phyloP scores from a whole-genome alignment of 2,329 filamentous ascomycete species.

The Ophiosphaerella herpotricha region DNA sequence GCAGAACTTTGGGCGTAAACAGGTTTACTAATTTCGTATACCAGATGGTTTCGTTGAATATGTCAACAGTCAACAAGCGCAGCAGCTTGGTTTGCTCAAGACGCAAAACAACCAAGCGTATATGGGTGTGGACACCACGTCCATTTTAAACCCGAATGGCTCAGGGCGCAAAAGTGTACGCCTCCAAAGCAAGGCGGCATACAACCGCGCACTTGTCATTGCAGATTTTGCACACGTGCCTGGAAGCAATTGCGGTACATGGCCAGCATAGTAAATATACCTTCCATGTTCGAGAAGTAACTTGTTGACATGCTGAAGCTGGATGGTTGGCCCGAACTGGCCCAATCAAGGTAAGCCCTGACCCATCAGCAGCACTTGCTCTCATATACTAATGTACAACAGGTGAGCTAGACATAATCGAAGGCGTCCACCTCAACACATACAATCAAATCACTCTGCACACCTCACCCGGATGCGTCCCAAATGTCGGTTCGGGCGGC shows the following conservation, averaged over 20 bases:
- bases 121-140: constrained; percentile 45
- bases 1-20: background rate
- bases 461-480: constrained; percentile 41
- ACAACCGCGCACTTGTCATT: constrained; percentile 46
- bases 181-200: constrained; percentile 42
- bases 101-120: constrained; percentile 43
- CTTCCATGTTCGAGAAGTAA: background rate
- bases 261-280: constrained; percentile 43
- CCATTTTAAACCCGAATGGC: constrained; percentile 37
- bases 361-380: no score
- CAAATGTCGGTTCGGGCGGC: constrained; percentile 37
- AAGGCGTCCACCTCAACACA: constrained; percentile 46
- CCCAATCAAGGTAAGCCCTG: constrained; percentile 45
- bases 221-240: constrained; percentile 48
- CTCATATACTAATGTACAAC: background rate
- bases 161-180: constrained; percentile 44
- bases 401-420: constrained; percentile 16
- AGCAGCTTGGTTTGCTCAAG: constrained; percentile 37
- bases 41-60: constrained; percentile 47
- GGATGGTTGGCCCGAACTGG: constrained; percentile 48
- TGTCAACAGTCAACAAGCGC: constrained; percentile 38
- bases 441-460: constrained; percentile 47
- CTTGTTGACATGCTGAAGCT: constrained; percentile 26
- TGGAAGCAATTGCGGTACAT: constrained; percentile 43
- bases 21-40: background rate